Evolutionary conservation across 176 grass and related monocot genomes (phyloP), one percentile per base, ranked within the genome.

Genomic region (Cocos nucifera): DNA sequence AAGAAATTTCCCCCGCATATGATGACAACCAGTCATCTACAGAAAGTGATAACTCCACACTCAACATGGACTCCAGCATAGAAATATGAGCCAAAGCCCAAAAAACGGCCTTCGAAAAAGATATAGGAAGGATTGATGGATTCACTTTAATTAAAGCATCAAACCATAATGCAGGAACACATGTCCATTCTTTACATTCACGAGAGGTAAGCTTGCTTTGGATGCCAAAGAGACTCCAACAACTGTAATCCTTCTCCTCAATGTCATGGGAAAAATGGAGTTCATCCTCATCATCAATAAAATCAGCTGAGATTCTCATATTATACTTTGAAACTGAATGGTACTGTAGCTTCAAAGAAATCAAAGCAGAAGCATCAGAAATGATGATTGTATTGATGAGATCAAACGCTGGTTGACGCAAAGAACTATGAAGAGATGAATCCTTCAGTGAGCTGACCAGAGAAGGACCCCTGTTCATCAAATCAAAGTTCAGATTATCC

Each of bases 361-460:
- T 84, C 78, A 97, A 80, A 51, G 92, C 92, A 82, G 87, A 97
- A 80, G 81, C 80, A 88, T 97, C 92, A 63, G 92, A 91, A 77
- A 97, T 82, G 75, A 97, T 73, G 51, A 91, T 76, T 66, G 80
- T 80, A 69, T 88, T 88, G 54, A 97, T 97, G 39, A 97, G 92
- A 87, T 82, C 87, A 70, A 97, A 85, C 54, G 92, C 87, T 63
- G 92, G 92, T 63, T 97, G 92, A 19, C 92, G 84, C 67, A 97
- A 77, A 61, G 92, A 85, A 83, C 17, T 66, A 75, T 97, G 87
- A 58, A 97, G 76, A 25, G 72, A 85, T 60, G 66, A 82, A 65
- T 97, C 87, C 76, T 73, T 87, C 66, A 97, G 67, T 9, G 81
- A 91, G 71, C 73, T 88, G 53, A 91, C 80, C 73, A 97, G 88